These are phyloP conservation scores for Populus simonii DNA, from an alignment of 345 rosid genomes.

Conservation along the genomic window DNA sequence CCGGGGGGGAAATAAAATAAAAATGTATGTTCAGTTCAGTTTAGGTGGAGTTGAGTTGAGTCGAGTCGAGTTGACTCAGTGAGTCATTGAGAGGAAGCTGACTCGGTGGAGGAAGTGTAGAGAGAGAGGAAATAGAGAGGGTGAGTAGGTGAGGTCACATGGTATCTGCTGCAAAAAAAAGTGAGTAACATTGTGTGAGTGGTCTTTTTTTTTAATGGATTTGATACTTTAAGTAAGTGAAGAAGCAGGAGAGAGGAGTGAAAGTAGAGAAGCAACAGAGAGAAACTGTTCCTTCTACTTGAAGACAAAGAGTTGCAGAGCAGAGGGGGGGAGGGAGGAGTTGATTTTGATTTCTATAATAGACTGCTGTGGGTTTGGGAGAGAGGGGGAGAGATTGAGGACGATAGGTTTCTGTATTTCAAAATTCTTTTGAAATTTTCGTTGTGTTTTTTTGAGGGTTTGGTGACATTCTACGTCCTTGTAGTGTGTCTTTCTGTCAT, in stretches of 20 bases:
- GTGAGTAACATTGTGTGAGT: slow-evolving; percentile 35
- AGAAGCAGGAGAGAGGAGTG: neutral
- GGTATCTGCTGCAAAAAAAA: slow-evolving; percentile 51
- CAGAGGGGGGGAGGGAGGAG: slow-evolving; percentile 20
- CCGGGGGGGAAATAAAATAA: neutral
- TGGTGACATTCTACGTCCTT: neutral
- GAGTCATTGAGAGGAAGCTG: slow-evolving; percentile 23
- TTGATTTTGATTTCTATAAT: neutral
- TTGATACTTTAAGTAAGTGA: slow-evolving; percentile 16
- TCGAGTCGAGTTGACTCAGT: slow-evolving; percentile 32
- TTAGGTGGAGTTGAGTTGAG: neutral
- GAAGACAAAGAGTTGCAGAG: slow-evolving; percentile 57
- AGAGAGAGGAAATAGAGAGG: slow-evolving; percentile 22
- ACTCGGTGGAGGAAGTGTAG: slow-evolving; percentile 27
- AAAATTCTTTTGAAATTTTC: slow-evolving; percentile 1
- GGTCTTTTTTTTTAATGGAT: slow-evolving; percentile 2
- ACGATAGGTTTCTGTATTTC: slow-evolving; percentile 23
- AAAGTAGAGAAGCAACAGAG: slow-evolving; percentile 15
- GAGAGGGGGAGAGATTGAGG: slow-evolving; percentile 17
- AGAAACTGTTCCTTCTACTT: slow-evolving; percentile 64
- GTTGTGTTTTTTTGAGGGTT: neutral
- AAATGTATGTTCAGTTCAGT: too few species aligned
- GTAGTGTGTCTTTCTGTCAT: neutral
- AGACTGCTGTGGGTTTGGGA: neutral
- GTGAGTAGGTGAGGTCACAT: slow-evolving; percentile 86